These are phyloP conservation scores for Pseudonitzschia multiseries DNA, from an alignment of 108 stramenopile genomes.

Conservation along the genomic window DNA sequence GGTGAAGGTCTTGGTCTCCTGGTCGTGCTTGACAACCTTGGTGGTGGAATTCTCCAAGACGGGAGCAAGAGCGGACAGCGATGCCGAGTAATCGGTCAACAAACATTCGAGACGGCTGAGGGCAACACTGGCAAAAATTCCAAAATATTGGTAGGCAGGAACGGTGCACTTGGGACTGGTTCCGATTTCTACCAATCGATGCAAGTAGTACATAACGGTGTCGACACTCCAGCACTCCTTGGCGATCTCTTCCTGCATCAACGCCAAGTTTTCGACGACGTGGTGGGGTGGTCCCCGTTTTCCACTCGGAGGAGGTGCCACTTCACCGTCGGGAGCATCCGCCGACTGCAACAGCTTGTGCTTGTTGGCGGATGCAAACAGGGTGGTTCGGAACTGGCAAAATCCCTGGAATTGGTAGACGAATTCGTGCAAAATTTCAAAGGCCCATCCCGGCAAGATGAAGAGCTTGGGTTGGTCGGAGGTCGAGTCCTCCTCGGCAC, in stretches of 20 bases:
- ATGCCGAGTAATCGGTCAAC: conserved; percentile 91
- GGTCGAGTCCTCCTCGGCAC: conserved; percentile 47
- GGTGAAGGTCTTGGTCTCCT: conserved; percentile 55
- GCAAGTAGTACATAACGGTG: conserved; percentile 89
- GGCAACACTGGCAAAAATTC: conserved; percentile 92
- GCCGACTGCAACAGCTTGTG: conserved; percentile 35
- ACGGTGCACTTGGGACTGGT: conserved; percentile 47
- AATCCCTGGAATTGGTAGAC: conserved; percentile 98
- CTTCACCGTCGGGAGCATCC: conserved; percentile 15
- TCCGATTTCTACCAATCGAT: conserved; percentile 79
- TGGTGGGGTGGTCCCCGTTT: conserved; percentile 49
- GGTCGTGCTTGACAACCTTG: conserved; percentile 30
- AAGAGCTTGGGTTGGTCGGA: conserved; percentile 47
- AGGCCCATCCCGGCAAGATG: conserved; percentile 94
- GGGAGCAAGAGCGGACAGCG: conserved; percentile 68
- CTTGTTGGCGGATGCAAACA: conserved; percentile 63
- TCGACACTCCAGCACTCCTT: conserved; percentile 94
- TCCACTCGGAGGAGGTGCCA: conserved; percentile 5
- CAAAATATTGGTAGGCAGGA: conserved; percentile 78
- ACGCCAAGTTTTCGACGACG: conserved; percentile 65
- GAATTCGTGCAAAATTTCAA: conserved; percentile 99
- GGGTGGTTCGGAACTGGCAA: conserved; percentile 90
- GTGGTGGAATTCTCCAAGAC: conserved; percentile 53
- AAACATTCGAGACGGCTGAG: conserved; percentile 94
- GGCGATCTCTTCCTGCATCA: conserved; percentile 47